Conservation (phyloP, 805 yeast species). For the Blastobotrys robertii region DNA sequence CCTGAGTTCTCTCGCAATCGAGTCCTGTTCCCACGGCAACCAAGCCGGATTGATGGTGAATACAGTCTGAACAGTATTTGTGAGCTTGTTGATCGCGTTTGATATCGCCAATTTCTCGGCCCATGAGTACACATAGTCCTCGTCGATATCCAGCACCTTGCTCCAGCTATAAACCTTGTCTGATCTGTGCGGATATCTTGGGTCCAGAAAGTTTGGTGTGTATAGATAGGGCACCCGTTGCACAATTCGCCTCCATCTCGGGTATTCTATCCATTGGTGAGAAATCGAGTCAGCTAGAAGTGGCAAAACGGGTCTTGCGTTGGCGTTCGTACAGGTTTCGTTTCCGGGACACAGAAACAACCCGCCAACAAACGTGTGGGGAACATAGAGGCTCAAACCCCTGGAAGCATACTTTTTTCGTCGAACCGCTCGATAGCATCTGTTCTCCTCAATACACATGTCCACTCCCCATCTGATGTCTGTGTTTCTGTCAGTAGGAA, state of each 20-base stretch:
- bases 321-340: slow-evolving; percentile 15
- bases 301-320: slow-evolving; percentile 41
- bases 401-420: slow-evolving; percentile 44
- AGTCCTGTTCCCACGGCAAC: slow-evolving; percentile 20
- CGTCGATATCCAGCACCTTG: slow-evolving; percentile 38
- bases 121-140: slow-evolving; percentile 35
- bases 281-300: slow-evolving; percentile 48
- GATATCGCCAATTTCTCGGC: slow-evolving; percentile 31
- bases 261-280: slow-evolving; percentile 34
- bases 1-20: slow-evolving; percentile 3
- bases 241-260: slow-evolving; percentile 19
- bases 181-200: slow-evolving; percentile 15
- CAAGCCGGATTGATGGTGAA: slow-evolving; percentile 7
- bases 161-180: slow-evolving; percentile 36
- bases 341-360: slow-evolving; percentile 41
- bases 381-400: slow-evolving; percentile 39
- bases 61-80: slow-evolving; percentile 15
- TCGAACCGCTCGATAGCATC: slow-evolving; percentile 51
- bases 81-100: slow-evolving; percentile 21
- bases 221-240: slow-evolving; percentile 50
- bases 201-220: slow-evolving; percentile 35
- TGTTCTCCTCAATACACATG: slow-evolving; percentile 10
- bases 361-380: slow-evolving; percentile 55
- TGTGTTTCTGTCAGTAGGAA: slow-evolving; percentile 27
- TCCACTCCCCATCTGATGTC: slow-evolving; percentile 39